Percentiles rank a stretch among this genome's conserved stretches.
Evolutionary conservation across 352 stramenopile genomes (phyloP).

Genomic region (Chrysophaeum taylorii): DNA sequence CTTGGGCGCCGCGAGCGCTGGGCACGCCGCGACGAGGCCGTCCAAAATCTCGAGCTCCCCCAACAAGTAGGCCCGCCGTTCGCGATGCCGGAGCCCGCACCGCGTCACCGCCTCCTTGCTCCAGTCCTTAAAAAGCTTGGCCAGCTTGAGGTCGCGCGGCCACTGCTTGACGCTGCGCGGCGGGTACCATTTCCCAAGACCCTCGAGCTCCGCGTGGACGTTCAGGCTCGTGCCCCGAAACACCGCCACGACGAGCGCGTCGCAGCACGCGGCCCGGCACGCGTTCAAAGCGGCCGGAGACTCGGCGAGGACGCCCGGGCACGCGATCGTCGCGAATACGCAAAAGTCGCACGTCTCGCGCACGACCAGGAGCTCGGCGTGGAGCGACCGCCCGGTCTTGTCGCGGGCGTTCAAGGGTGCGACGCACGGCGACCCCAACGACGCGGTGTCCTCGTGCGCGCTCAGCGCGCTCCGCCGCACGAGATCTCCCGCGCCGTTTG

Average conservation of each 20-base stretch:
- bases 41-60: background rate
- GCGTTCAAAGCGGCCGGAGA: background rate
- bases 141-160: slow-evolving; percentile 5
- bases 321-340: background rate
- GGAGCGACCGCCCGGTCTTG: background rate
- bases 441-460: background rate
- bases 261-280: background rate
- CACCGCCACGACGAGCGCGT: background rate
- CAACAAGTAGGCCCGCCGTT: background rate
- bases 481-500: background rate
- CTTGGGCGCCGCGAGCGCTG: background rate
- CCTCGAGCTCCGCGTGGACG: slow-evolving; percentile 12
- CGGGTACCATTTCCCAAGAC: background rate
- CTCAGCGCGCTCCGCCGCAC: background rate
- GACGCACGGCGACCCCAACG: background rate
- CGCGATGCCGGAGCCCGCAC: background rate
- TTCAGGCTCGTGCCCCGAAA: background rate
- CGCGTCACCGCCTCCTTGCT: background rate
- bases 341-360: background rate
- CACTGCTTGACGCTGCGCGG: background rate
- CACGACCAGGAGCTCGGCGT: background rate
- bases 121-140: slow-evolving; percentile 1
- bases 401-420: background rate
- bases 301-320: background rate
- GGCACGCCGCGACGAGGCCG: background rate